Evolutionary conservation across 1,139 yeast genomes (phyloP), one percentile per base, ranked within the genome.

Genomic region (Geotrichum candidum): DNA sequence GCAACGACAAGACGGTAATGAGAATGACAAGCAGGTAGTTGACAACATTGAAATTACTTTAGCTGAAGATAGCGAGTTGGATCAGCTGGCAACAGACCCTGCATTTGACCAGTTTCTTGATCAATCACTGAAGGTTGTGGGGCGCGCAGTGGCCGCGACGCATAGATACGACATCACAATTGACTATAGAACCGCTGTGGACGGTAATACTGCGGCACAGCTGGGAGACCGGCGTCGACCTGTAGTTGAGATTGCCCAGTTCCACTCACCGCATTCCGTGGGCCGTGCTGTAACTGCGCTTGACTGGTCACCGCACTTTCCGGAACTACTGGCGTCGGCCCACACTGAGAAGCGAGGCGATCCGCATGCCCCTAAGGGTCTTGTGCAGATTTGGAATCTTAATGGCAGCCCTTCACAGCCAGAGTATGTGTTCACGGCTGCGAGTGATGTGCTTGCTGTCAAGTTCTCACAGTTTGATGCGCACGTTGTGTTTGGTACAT

Each of bases 361-460:
- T 35, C 62, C 70, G 18, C 65, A 65, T n/a, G 70, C 69, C 10
- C 68, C 72, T 5, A 69, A 72, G 61, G 78, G 78, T 0, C 67
- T 73, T 1, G 73, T 70, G 33, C 75, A 74, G 69, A 59, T 84
- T 69, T 67, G 76, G 81, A 70, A 83, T 76, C 22, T 75, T 70
- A 65, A 73, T 74, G 61, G 78, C 71, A 52, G 54, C 33, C 51
- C 51, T n/a, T 48, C 45, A 7, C 35, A 27, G 6, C 85, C 88
- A 0, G 88, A 85, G 66, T 80, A 75, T 68, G 77, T 78, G 51
- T 77, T 85, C 57, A 74, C 76, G 23, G 75, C 84, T 0, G 80
- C 83, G 11, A 77, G 84, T 7, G 76, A 76, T 46, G 74, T 85
- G 13, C 67, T 77, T 7, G 66, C 70, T 3, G 75, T 77, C 6